These are phyloP conservation scores for Podochytrium sp. DNA, from an alignment of 192 early-diverging fungal genomes.

Conservation along the genomic window DNA sequence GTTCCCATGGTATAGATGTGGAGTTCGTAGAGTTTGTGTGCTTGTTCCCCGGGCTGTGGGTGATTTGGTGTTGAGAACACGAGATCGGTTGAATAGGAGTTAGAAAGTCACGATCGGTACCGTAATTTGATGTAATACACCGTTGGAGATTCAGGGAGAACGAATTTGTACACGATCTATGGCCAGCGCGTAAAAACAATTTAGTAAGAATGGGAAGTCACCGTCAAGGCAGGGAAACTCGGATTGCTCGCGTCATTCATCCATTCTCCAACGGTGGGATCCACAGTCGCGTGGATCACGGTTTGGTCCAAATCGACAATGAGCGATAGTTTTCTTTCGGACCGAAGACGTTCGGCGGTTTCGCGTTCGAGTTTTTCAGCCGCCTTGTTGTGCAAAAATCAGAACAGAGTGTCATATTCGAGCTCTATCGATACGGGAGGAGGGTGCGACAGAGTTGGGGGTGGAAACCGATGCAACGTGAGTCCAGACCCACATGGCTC, in stretches of 20 bases:
- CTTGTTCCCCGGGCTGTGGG: no score
- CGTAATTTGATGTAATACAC: conserved; percentile 84
- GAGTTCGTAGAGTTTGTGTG: conserved; percentile 81
- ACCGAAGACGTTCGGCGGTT: conserved; percentile 65
- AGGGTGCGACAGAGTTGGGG: no score
- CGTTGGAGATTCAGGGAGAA: conserved; percentile 65
- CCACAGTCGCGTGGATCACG: conserved; percentile 89
- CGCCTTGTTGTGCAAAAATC: conserved; percentile 49
- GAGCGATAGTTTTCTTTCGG: conserved; percentile 76
- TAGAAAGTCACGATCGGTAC: no score
- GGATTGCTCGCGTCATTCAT: conserved; percentile 63
- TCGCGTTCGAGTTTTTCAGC: conserved; percentile 74
- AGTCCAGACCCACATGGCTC: no score
- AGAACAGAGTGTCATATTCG: no score
- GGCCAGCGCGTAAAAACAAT: not conserved
- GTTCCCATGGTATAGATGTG: conserved; percentile 99
- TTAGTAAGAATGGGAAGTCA: conserved; percentile 21
- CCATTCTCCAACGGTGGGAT: conserved; percentile 77
- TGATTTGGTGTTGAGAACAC: no score
- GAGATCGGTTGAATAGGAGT: conserved; percentile 2
- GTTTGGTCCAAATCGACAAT: conserved; percentile 98
- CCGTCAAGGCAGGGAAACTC: conserved; percentile 54
- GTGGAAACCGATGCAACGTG: no score
- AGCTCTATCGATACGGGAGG: no score
- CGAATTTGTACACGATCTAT: conserved; percentile 78